Evolutionary conservation across 2,329 filamentous ascomycete genomes (phyloP).

Genomic region (Penicillium sp.): DNA sequence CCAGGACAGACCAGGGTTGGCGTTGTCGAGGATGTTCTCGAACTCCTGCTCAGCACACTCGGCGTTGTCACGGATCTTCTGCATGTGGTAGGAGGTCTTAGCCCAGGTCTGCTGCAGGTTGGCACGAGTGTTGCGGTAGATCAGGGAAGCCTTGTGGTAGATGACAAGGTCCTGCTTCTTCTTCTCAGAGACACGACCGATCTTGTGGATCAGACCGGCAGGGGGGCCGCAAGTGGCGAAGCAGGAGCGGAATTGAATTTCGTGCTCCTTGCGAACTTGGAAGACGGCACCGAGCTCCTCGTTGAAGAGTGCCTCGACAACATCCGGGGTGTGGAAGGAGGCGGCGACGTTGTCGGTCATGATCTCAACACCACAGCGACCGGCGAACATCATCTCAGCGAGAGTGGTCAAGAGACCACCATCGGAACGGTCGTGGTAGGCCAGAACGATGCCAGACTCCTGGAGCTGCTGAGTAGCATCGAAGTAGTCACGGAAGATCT

Average conservation of each 20-base stretch:
- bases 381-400: conserved; percentile 97
- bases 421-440: conserved; percentile 93
- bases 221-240: conserved; percentile 90
- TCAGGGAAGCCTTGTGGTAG: conserved; percentile 65
- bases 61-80: conserved; percentile 85
- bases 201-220: conserved; percentile 76
- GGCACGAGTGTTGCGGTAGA: conserved; percentile 69
- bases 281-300: conserved; percentile 96
- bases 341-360: conserved; percentile 69
- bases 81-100: conserved; percentile 85
- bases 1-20: conserved; percentile 81
- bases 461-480: conserved; percentile 74
- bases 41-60: conserved; percentile 83
- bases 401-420: conserved; percentile 88
- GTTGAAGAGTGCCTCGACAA: conserved; percentile 84
- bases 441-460: conserved; percentile 72
- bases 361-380: conserved; percentile 82
- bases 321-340: conserved; percentile 61
- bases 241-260: conserved; percentile 81
- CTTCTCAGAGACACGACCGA: conserved; percentile 69
- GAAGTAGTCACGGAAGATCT: conserved; percentile 84
- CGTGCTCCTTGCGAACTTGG: conserved; percentile 83
- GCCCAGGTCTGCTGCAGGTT: conserved; percentile 87
- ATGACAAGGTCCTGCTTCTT: conserved; percentile 76
- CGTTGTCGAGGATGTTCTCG: conserved; percentile 69